Percentiles rank a stretch among this genome's conserved stretches.
Evolutionary conservation across 371 early-diverging fungal genomes (phyloP).

Genomic region (Nosema bombycis): DNA sequence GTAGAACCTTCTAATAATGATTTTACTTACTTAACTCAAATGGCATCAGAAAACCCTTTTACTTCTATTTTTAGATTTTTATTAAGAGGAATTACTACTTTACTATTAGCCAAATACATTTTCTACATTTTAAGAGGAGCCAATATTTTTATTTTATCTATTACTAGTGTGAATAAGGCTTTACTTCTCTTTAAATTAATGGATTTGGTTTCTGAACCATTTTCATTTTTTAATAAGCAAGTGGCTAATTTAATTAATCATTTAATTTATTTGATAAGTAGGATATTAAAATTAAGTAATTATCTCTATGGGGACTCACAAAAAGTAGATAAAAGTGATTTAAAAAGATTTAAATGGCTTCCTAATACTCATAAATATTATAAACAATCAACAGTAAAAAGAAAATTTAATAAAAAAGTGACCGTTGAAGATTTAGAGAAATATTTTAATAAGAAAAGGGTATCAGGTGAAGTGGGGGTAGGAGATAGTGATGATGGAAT

Average conservation of each 20-base stretch:
- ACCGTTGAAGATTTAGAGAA: neutral
- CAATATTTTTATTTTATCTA: neutral
- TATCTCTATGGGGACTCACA: neutral
- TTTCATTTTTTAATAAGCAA: neutral
- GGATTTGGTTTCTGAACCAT: neutral
- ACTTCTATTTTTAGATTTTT: neutral
- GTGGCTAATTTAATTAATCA: neutral
- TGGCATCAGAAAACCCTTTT: neutral
- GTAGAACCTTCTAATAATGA: neutral
- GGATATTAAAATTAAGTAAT: neutral
- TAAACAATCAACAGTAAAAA: neutral
- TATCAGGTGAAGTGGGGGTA: too few species aligned
- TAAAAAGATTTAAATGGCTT: slow-evolving; percentile 1
- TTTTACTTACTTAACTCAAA: neutral
- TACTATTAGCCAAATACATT: neutral
- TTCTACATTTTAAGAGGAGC: neutral
- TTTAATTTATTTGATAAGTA: neutral
- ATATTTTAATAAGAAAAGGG: slow-evolving; percentile 8
- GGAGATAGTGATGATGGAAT: too few species aligned
- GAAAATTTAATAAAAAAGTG: neutral
- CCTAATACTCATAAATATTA: slow-evolving; percentile 12
- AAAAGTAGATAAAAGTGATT: too few species aligned
- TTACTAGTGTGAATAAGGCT: neutral
- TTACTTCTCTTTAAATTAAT: neutral
- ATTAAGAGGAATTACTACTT: neutral